These are phyloP conservation scores for Phylloboletellus chloephorus DNA, from an alignment of 1,284 basidiomycete species.

Conservation along the genomic window DNA sequence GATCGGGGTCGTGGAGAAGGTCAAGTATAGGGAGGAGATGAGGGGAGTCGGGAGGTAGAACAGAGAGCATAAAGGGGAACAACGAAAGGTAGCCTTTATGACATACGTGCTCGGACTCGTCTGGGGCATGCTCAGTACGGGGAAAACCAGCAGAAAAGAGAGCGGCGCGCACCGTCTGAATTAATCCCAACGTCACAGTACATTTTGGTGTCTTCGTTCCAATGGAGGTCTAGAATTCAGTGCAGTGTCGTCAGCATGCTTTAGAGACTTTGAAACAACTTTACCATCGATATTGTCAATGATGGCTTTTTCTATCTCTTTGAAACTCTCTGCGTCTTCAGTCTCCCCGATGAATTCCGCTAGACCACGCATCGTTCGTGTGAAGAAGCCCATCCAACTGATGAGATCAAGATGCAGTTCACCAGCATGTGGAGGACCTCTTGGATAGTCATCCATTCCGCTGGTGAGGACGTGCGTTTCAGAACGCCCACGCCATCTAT, in stretches of 20 bases:
- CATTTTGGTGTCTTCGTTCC: conserved; percentile 85
- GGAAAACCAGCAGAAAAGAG: conserved; percentile 3
- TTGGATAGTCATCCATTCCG: conserved; percentile 93
- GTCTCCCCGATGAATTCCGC: conserved; percentile 76
- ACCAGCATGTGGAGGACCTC: conserved; percentile 81
- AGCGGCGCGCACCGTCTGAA: conserved; percentile 57
- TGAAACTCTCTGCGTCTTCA: conserved; percentile 75
- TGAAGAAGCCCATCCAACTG: conserved; percentile 93
- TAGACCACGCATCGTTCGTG: conserved; percentile 83
- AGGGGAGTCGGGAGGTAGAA: conserved; percentile 71
- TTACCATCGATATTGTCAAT: conserved; percentile 83
- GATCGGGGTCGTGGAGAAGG: conserved; percentile 70
- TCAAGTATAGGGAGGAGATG: conserved; percentile 78
- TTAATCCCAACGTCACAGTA: conserved; percentile 88
- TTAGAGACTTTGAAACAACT: conserved; percentile 11
- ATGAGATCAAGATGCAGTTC: conserved; percentile 91
- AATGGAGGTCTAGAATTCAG: conserved; percentile 71
- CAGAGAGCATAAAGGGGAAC: conserved; percentile 83
- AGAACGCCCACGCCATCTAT: conserved; percentile 91
- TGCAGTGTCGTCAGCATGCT: conserved; percentile 5
- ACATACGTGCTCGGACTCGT: conserved; percentile 87
- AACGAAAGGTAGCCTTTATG: conserved; percentile 90
- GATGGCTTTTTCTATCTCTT: conserved; percentile 73
- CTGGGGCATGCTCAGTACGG: conserved; percentile 38
- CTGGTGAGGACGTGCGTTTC: conserved; percentile 85